Conservation (phyloP, 2,329 filamentous ascomycete species). For the Pleoardoris graminearum region DNA sequence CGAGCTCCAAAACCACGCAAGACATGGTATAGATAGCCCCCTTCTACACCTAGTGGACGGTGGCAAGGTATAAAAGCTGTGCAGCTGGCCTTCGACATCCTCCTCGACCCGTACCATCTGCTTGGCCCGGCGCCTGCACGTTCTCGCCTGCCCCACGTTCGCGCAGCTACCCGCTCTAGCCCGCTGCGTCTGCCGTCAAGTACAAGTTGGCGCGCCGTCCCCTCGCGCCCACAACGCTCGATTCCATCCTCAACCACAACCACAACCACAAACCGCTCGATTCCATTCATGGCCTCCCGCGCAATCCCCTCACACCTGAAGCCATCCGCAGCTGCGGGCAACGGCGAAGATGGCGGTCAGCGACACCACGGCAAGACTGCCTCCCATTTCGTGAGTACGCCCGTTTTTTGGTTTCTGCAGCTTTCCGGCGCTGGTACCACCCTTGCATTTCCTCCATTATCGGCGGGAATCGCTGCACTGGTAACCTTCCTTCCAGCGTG, state of each 20-base stretch:
- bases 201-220: constrained; percentile 4
- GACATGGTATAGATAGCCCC: not conserved
- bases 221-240: constrained; percentile 9
- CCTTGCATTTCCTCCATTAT: not conserved
- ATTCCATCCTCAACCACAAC: constrained; percentile 8
- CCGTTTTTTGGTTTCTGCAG: not conserved
- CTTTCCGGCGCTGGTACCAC: not conserved
- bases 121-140: constrained; percentile 10
- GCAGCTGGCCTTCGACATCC: not conserved
- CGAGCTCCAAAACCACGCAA: constrained; percentile 4
- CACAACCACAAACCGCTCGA: no score
- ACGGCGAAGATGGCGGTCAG: constrained; percentile 56
- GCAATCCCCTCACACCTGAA: constrained; percentile 85
- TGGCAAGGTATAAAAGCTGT: constrained; percentile 5
- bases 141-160: constrained; percentile 21
- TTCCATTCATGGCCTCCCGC: constrained; percentile 65
- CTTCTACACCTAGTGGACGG: not conserved
- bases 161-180: constrained; percentile 8
- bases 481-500: not conserved
- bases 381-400: constrained; percentile 6
- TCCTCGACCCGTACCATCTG: not conserved
- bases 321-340: constrained; percentile 52
- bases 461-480: no score
- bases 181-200: constrained; percentile 5
- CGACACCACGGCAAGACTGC: constrained; percentile 64